Conservation (phyloP, 345 rosid genomes). For the Cardamine chenopodiifolia region DNA sequence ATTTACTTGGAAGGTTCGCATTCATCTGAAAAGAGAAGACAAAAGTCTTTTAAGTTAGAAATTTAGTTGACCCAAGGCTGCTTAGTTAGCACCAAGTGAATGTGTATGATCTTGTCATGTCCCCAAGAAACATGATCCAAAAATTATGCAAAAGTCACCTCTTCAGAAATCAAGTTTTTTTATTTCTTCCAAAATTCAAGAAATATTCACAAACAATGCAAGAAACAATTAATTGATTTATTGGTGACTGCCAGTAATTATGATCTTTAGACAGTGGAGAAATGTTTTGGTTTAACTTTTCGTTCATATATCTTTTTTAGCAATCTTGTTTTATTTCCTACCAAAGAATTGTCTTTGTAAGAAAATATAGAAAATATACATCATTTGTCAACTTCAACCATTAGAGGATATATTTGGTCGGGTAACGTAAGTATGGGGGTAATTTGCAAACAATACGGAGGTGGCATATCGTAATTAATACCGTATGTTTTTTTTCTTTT, state of each 20-base stretch:
- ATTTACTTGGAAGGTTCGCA: constrained; percentile 25
- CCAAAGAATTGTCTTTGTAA: background rate
- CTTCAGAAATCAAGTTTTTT: background rate
- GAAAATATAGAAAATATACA: background rate
- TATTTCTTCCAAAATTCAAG: background rate
- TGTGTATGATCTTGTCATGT: constrained; percentile 30
- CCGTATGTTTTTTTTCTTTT: background rate
- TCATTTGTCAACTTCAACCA: background rate
- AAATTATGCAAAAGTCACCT: constrained; percentile 26
- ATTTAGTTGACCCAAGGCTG: constrained; percentile 26
- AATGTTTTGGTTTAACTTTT: background rate
- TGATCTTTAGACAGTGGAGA: background rate
- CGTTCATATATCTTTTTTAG: background rate
- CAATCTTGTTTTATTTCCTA: constrained; percentile 11
- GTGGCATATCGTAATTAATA: background rate
- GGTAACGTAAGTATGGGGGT: background rate
- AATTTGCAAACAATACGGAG: background rate
- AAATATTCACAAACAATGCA: background rate
- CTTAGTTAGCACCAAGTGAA: constrained; percentile 25
- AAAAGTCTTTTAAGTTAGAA: constrained; percentile 31
- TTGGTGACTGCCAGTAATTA: constrained; percentile 4
- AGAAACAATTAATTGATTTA: background rate
- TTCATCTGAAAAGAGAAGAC: constrained; percentile 19
- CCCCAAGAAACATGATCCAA: constrained; percentile 43
- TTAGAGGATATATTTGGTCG: background rate